Evolutionary conservation across 305 asterid species (phyloP), one percentile per base, ranked within the genome.

Genomic region (Rubia occidens): DNA sequence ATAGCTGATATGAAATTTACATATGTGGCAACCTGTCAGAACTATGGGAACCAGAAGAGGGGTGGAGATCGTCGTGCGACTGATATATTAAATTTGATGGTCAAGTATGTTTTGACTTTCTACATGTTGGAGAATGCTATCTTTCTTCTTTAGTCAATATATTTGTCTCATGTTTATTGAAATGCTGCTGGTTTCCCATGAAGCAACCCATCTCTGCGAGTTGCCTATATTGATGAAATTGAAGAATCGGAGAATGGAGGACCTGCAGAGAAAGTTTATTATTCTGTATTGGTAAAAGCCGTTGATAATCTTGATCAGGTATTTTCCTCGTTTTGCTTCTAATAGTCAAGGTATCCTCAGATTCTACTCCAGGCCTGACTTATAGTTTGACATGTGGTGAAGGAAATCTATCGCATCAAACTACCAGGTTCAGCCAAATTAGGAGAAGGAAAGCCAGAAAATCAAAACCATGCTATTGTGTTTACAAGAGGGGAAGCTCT

Each of bases 381-480:
- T 35, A 56, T 55, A 72, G 73, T 66, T 76, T 72, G 64, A 76
- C 74, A 75, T 62, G 60, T 69, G 66, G 53, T 85, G 73, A 75
- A 95, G 99, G 99, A 95, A 89, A 95, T 91, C 73, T 95, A 89
- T 84, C 95, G 99, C 61, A 88, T 95, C 84, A 95, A 88, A 82
- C 82, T 95, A 74, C 99, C 99, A 17, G 99, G 99, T 44, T 37
- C 93, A 55, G 97, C 97, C 75, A 95, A 89, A 81, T 74, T 95
- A 70, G 99, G 99, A 75, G 99, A 95, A 85, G 99, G 97, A 72
- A 95, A 95, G 76, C 99, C 99, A 49, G 99, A 95, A 87, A 95
- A 95, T 83, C 99, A 95, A 81, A 95, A 95, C 77, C 99, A 95
- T 82, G 99, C 99, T 72, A 91, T 95, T 45, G 44, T 95, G 63